These are phyloP conservation scores for Citrus trifoliata DNA, from an alignment of 345 rosid species.

Conservation along the genomic window DNA sequence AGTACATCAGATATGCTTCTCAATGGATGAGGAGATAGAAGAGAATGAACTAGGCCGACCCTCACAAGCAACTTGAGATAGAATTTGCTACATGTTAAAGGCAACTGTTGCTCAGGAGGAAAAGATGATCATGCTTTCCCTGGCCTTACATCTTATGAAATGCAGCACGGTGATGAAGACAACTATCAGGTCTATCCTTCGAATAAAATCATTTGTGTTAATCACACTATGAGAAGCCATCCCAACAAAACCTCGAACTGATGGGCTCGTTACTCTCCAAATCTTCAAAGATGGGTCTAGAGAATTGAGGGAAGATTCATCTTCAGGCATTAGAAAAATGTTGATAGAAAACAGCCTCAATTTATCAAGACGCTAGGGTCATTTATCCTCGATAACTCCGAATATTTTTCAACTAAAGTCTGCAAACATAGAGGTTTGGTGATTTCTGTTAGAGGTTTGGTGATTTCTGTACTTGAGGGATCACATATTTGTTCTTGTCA, in stretches of 20 bases:
- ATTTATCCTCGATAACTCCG: background rate
- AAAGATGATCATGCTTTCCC: background rate
- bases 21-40: background rate
- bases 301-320: background rate
- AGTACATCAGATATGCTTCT: background rate
- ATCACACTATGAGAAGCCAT: background rate
- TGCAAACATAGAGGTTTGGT: background rate
- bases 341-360: background rate
- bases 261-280: background rate
- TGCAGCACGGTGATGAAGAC: background rate
- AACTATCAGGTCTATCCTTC: background rate
- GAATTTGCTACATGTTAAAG: background rate
- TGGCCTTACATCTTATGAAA: background rate
- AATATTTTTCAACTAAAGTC: background rate
- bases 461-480: background rate
- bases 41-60: background rate
- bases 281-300: background rate
- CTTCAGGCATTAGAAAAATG: background rate
- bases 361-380: background rate
- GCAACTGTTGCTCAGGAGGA: background rate
- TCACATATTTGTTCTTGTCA: background rate
- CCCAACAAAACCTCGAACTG: background rate
- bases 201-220: background rate
- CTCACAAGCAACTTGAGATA: background rate
- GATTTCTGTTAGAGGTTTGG: background rate